Conservation (phyloP, 2,329 filamentous ascomycete species). For the Myriosclerotinia curreyana region DNA sequence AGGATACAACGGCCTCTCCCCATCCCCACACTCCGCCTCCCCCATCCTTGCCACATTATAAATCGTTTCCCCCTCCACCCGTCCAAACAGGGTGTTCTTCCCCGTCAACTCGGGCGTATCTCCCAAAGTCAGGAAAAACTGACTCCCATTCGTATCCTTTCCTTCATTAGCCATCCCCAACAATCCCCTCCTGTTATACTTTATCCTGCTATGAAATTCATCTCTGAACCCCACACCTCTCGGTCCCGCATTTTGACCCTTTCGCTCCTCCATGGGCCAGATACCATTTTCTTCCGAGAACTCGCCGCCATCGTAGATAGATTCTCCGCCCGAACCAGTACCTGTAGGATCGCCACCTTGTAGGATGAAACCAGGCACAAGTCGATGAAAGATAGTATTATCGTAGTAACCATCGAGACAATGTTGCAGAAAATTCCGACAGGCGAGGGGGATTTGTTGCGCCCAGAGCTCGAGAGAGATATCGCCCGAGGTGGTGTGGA, state of each 20-base stretch:
- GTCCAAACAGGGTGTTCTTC: conserved; percentile 90
- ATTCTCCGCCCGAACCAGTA: conserved; percentile 86
- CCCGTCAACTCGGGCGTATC: conserved; percentile 81
- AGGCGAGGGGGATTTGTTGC: conserved; percentile 86
- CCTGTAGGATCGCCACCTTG: conserved; percentile 95
- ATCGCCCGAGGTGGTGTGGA: conserved; percentile 87
- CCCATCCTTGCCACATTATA: conserved; percentile 95
- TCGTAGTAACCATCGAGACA: conserved; percentile 95
- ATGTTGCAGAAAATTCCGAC: conserved; percentile 92
- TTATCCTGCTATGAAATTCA: conserved; percentile 87
- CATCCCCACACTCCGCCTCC: conserved; percentile 78
- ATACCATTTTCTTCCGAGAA: conserved; percentile 46
- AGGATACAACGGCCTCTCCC: conserved; percentile 82
- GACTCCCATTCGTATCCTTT: conserved; percentile 79
- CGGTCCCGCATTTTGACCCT: conserved; percentile 58
- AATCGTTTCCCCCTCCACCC: conserved; percentile 89
- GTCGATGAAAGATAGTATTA: conserved; percentile 87
- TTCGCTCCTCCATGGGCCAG: conserved; percentile 60
- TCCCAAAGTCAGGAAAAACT: conserved; percentile 94
- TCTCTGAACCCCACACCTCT: conserved; percentile 66
- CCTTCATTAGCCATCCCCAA: conserved; percentile 96
- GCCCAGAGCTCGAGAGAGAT: conserved; percentile 91
- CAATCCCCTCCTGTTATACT: conserved; percentile 86
- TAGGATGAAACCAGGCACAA: conserved; percentile 87
- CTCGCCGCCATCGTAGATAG: conserved; percentile 83